Base-by-base conservation (phyloP, 352 stramenopile species). In the Halophytophthora batemanensis region DNA sequence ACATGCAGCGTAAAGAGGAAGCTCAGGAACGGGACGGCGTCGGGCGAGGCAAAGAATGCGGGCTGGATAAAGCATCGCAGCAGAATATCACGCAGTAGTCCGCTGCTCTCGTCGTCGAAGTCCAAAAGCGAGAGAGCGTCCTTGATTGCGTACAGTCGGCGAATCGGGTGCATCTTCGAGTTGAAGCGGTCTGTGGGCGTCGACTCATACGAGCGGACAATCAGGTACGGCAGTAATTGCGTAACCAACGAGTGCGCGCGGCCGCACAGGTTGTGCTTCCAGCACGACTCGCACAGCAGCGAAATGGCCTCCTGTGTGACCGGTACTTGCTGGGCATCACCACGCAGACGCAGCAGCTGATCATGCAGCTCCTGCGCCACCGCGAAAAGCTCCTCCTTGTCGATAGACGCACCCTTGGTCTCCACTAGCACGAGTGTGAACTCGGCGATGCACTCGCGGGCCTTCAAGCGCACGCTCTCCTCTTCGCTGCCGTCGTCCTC, bases 61-160 rank as follows among this genome's bases (percentile, higher is more conserved):
- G 87, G 82, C 59, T 92, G 80, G 23, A 96, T 88, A 43, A 86
- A 96, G 51, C 82, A 95, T 21, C 86, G 84, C 53, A 96, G 61
- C 6, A 96, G 59, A 40, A 96, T 88, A 23, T 91, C 82, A 6
- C 79, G 78, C 44, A 95, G 41, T 4, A 92, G 48, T 4, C 70
- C 69, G 53, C 80, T 90, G 58, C 77, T 93, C 23, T 88, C 72
- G 40, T 94, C 82, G 18, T 92, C 79, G 59, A 94, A 91, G 45
- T 94, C 84, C 14, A 94, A 66, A 19, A 91, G 62, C 39, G 78
- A 65, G 18, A 94, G 62, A 29, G 84, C 80, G 43, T 94, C 82
- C 31, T 86, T 87, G 25, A 94, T 72, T 1, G 73, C 74, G 56
- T 74, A 90, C 29, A 94, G 71, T 3, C 84, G 74, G 17, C 82